Percentiles rank a stretch among this genome's conserved stretches.
These are phyloP conservation scores for Kalanchoe fedtschenkoi DNA, from an alignment of 164 flowering plant species.

Conservation along the genomic window DNA sequence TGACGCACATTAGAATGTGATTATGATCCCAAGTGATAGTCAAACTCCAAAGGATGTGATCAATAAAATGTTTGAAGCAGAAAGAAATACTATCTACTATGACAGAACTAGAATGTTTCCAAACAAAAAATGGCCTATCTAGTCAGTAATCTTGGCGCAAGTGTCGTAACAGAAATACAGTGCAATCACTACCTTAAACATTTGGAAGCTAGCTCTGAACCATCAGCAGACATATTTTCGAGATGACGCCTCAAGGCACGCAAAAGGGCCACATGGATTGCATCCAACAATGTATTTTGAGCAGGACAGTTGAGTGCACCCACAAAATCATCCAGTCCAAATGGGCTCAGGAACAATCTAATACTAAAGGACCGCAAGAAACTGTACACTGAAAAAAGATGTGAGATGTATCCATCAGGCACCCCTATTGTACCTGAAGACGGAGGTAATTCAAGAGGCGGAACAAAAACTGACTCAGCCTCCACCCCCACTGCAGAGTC, in stretches of 20 bases:
- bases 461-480: constrained; percentile 20
- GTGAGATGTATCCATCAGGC: constrained; percentile 63
- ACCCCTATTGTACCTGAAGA: constrained; percentile 76
- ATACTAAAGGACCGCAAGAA: constrained; percentile 76
- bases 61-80: neutral
- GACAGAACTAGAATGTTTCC: neutral
- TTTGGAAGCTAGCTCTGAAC: constrained; percentile 51
- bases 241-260: constrained; percentile 51
- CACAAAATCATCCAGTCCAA: constrained; percentile 82
- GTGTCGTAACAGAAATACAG: neutral
- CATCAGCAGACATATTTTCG: constrained; percentile 52
- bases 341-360: constrained; percentile 60
- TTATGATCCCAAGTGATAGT: neutral
- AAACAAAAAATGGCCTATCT: neutral
- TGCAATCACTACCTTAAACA: constrained; percentile 59
- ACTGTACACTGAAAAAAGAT: constrained; percentile 70
- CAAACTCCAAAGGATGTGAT: neutral
- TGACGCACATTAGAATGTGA: neutral
- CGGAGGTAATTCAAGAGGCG: constrained; percentile 55
- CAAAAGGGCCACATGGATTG: constrained; percentile 71
- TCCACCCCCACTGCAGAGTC: constrained; percentile 18
- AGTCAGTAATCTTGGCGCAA: neutral
- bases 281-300: constrained; percentile 67
- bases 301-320: constrained; percentile 55
- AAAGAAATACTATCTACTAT: neutral